Conservation (phyloP, 2,329 filamentous ascomycete genomes). For the Reticulascus tulasneorum region DNA sequence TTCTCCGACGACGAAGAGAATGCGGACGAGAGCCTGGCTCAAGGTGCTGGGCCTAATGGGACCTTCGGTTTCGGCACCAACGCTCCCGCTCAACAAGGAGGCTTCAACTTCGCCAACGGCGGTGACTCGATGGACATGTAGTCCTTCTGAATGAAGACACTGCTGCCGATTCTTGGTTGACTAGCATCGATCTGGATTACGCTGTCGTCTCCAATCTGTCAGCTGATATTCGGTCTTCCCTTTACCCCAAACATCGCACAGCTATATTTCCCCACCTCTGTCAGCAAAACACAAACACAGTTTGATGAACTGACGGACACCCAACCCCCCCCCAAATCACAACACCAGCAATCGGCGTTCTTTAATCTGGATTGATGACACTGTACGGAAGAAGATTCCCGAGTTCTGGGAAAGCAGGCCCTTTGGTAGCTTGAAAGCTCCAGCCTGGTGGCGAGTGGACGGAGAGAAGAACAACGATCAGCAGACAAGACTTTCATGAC, state of each 20-base stretch:
- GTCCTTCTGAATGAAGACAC: slow-evolving; percentile 16
- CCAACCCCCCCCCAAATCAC: slow-evolving; percentile 14
- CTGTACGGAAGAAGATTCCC: slow-evolving; percentile 19
- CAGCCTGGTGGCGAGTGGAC: slow-evolving; percentile 41
- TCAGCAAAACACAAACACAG: slow-evolving; percentile 5
- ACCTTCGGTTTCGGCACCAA: slow-evolving; percentile 77
- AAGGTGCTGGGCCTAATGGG: slow-evolving; percentile 64
- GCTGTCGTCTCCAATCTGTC: no score
- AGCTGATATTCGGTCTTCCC: neutral
- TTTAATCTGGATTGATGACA: slow-evolving; percentile 35
- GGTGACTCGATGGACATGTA: slow-evolving; percentile 65
- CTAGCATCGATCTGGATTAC: no score
- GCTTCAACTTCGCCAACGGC: slow-evolving; percentile 89
- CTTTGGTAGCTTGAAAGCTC: slow-evolving; percentile 64
- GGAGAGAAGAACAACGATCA: slow-evolving; percentile 8
- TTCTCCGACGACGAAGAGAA: slow-evolving; percentile 98
- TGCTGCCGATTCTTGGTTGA: slow-evolving; percentile 3
- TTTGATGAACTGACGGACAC: slow-evolving; percentile 8
- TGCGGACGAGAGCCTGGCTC: slow-evolving; percentile 74
- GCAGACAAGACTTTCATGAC: slow-evolving; percentile 4
- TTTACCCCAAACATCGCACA: slow-evolving; percentile 6
- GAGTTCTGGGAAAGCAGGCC: slow-evolving; percentile 34
- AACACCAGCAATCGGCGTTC: slow-evolving; percentile 19
- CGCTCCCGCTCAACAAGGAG: slow-evolving; percentile 59
- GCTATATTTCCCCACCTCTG: slow-evolving; percentile 9